Evolutionary conservation across 192 early-diverging fungal genomes (phyloP).

Genomic region (Geosiphon pyriformis): DNA sequence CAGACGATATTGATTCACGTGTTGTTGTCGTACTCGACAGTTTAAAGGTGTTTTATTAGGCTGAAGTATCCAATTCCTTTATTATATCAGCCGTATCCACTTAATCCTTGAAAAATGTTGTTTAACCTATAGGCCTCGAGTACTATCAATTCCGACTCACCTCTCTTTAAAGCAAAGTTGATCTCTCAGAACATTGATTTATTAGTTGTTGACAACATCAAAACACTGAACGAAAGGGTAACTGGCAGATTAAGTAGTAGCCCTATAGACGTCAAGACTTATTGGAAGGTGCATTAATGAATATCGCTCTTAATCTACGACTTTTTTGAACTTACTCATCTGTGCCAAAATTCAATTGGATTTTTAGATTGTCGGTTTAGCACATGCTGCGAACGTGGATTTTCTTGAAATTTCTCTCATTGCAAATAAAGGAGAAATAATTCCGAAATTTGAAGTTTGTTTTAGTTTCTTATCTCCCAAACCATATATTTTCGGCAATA

Average conservation of each 20-base stretch:
- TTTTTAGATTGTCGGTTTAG: constrained; percentile 38
- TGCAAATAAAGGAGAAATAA: constrained; percentile 30
- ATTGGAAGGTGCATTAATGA: constrained; percentile 16
- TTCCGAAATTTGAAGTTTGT: constrained; percentile 29
- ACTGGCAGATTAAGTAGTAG: neutral
- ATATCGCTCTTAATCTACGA: neutral
- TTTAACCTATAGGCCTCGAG: constrained; percentile 39
- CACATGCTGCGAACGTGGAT: constrained; percentile 29
- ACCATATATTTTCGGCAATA: too few relatives aligned
- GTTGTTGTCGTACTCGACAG: constrained; percentile 50
- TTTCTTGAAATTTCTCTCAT: constrained; percentile 30
- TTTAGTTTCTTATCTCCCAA: neutral
- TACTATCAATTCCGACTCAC: constrained; percentile 56
- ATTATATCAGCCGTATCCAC: neutral
- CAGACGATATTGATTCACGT: constrained; percentile 43
- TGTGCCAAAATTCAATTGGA: neutral
- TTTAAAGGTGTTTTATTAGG: constrained; percentile 44
- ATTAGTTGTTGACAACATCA: constrained; percentile 45
- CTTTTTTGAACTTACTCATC: neutral
- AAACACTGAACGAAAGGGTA: constrained; percentile 21
- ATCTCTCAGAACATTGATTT: constrained; percentile 46
- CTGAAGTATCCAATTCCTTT: neutral
- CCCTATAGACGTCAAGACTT: constrained; percentile 8
- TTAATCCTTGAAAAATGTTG: neutral
- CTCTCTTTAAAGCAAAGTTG: constrained; percentile 48